Evolutionary conservation across 495 filamentous ascomycete species (phyloP).

Genomic region (Platismatia glauca): DNA sequence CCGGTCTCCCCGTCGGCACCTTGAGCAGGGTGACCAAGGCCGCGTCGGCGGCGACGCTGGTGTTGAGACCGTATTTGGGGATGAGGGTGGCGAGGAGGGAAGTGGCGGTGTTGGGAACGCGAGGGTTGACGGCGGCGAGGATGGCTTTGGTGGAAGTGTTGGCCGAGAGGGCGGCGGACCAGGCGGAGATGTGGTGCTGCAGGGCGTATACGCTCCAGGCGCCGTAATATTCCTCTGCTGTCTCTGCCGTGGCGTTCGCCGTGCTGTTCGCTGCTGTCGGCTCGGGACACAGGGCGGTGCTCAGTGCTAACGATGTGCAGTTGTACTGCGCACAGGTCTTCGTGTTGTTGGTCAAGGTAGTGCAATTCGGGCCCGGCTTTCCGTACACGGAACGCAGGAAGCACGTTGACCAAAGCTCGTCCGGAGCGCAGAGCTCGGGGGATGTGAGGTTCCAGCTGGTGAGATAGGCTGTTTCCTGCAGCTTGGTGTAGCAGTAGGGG

Average conservation of each 20-base stretch:
- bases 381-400: conserved; percentile 9
- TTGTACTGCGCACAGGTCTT: conserved; percentile 12
- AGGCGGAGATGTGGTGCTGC: conserved; percentile 14
- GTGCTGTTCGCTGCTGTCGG: background rate
- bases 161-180: conserved; percentile 13
- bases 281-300: conserved; percentile 2
- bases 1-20: background rate
- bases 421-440: conserved; percentile 14
- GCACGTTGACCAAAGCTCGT: conserved; percentile 17
- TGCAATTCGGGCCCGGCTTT: conserved; percentile 8
- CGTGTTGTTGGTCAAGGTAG: background rate
- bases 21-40: conserved; percentile 11
- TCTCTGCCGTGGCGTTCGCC: background rate
- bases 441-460: conserved; percentile 13
- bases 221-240: conserved; percentile 10
- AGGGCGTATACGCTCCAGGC: conserved; percentile 15
- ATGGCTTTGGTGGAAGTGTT: conserved; percentile 10
- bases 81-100: conserved; percentile 29
- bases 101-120: conserved; percentile 22
- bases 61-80: conserved; percentile 36
- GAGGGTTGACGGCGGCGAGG: background rate
- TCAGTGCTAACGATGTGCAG: conserved; percentile 14
- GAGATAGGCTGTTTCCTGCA: conserved; percentile 18
- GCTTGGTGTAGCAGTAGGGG: conserved; percentile 15
- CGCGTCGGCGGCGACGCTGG: conserved; percentile 35